Conservation (phyloP, 2,329 filamentous ascomycete genomes). For the Microsporum audouinii region DNA sequence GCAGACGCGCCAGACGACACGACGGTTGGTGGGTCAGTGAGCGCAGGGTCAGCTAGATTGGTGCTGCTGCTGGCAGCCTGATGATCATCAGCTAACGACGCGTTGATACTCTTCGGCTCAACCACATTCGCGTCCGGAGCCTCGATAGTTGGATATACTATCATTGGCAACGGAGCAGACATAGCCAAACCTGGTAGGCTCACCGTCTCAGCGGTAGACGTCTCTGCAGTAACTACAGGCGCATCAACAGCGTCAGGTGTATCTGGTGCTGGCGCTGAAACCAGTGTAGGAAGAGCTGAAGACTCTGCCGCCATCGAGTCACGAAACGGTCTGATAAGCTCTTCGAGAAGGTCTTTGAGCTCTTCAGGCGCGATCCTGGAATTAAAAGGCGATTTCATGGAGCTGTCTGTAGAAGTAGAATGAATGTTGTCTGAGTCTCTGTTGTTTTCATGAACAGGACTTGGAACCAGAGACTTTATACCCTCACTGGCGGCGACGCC, state of each 20-base stretch:
- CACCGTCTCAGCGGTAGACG: neutral
- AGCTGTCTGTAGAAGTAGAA: neutral
- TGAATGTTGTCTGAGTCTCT: neutral
- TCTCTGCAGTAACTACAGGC: neutral
- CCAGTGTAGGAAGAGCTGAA: neutral
- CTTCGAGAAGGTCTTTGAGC: neutral
- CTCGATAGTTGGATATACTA: neutral
- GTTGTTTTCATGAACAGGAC: neutral
- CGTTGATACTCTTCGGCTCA: neutral
- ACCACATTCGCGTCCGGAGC: neutral
- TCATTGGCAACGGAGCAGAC: neutral
- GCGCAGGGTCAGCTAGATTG: neutral
- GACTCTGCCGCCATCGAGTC: neutral
- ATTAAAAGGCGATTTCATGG: neutral
- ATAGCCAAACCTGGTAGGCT: neutral
- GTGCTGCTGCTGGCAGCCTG: neutral
- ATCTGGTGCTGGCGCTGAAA: neutral
- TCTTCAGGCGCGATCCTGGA: neutral
- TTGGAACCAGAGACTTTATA: neutral
- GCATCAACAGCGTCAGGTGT: neutral
- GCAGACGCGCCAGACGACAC: neutral
- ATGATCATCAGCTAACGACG: neutral
- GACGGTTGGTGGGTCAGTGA: neutral
- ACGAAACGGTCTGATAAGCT: neutral
- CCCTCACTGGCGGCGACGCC: neutral